phyloP scores from a whole-genome alignment of 1,284 basidiomycete species.

The Chiua sp. region DNA sequence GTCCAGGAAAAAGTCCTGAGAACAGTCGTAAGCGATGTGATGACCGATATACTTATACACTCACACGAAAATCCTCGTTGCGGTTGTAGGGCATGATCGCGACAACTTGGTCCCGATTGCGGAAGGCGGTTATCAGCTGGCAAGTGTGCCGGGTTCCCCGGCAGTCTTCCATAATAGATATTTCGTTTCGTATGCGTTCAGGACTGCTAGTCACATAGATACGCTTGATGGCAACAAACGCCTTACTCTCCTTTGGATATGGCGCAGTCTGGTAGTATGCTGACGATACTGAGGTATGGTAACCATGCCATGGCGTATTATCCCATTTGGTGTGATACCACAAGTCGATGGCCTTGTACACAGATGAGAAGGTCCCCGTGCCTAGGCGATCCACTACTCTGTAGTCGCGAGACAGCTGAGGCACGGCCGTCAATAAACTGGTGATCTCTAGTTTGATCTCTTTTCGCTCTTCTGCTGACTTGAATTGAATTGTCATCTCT shows the following conservation, averaged over 20 bases:
- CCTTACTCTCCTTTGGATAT: slow-evolving; percentile 50
- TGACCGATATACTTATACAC: slow-evolving; percentile 30
- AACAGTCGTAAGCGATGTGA: slow-evolving; percentile 8
- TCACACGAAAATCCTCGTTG: slow-evolving; percentile 92
- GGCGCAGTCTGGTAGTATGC: slow-evolving; percentile 62
- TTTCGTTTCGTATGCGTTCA: slow-evolving; percentile 92
- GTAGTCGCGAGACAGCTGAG: slow-evolving; percentile 73
- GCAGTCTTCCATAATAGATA: slow-evolving; percentile 89
- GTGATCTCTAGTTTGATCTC: slow-evolving; percentile 82
- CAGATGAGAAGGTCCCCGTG: slow-evolving; percentile 98
- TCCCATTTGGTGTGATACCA: slow-evolving; percentile 79
- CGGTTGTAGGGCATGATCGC: slow-evolving; percentile 94
- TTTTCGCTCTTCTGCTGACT: slow-evolving; percentile 69
- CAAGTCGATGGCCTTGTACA: slow-evolving; percentile 95
- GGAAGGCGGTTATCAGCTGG: slow-evolving; percentile 94
- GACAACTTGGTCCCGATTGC: slow-evolving; percentile 92
- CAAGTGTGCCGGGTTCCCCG: slow-evolving; percentile 86
- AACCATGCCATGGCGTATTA: slow-evolving; percentile 81
- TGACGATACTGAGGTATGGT: slow-evolving; percentile 62
- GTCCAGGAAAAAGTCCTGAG: slow-evolving; percentile 74
- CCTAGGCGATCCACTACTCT: slow-evolving; percentile 90
- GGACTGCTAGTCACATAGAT: slow-evolving; percentile 98
- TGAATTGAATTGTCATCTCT: slow-evolving; percentile 58
- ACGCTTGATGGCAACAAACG: slow-evolving; percentile 94
- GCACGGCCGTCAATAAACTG: slow-evolving; percentile 65